These are phyloP conservation scores for Thermothelomyces thermophilus DNA, from an alignment of 2,329 filamentous ascomycete genomes.

Conservation along the genomic window DNA sequence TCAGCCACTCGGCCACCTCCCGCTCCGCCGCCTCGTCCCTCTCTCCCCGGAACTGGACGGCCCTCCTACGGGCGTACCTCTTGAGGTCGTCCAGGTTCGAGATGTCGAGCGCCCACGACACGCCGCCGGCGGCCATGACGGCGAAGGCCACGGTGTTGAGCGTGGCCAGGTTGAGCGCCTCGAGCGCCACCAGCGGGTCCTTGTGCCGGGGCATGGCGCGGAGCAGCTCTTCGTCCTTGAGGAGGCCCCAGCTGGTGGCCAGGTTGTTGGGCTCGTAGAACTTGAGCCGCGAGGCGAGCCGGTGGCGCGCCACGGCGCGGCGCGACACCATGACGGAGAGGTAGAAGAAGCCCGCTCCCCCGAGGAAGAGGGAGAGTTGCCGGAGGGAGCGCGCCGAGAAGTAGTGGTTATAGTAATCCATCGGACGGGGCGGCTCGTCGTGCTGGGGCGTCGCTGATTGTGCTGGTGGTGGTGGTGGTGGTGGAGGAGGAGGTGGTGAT, in stretches of 20 bases:
- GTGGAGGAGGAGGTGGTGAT: neutral
- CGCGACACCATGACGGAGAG: slow-evolving; percentile 66
- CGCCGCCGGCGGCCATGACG: slow-evolving; percentile 67
- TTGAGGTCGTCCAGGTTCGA: slow-evolving; percentile 60
- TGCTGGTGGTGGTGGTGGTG: neutral
- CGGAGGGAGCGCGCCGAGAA: slow-evolving; percentile 46
- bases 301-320: slow-evolving; percentile 60
- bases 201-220: slow-evolving; percentile 25
- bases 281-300: slow-evolving; percentile 54
- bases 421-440: neutral
- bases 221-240: slow-evolving; percentile 15
- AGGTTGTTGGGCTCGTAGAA: slow-evolving; percentile 62
- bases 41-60: slow-evolving; percentile 29
- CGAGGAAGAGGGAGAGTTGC: slow-evolving; percentile 64
- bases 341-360: slow-evolving; percentile 68
- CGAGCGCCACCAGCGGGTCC: slow-evolving; percentile 61
- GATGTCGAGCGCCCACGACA: slow-evolving; percentile 73
- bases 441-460: neutral
- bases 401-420: slow-evolving; percentile 17
- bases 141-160: slow-evolving; percentile 73
- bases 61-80: slow-evolving; percentile 39
- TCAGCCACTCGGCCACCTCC: slow-evolving; percentile 57
- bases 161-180: slow-evolving; percentile 80
- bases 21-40: slow-evolving; percentile 48
- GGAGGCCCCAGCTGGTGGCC: neutral